Evolutionary conservation across 2,329 filamentous ascomycete species (phyloP).

Genomic region (Paecilomyces variotii): DNA sequence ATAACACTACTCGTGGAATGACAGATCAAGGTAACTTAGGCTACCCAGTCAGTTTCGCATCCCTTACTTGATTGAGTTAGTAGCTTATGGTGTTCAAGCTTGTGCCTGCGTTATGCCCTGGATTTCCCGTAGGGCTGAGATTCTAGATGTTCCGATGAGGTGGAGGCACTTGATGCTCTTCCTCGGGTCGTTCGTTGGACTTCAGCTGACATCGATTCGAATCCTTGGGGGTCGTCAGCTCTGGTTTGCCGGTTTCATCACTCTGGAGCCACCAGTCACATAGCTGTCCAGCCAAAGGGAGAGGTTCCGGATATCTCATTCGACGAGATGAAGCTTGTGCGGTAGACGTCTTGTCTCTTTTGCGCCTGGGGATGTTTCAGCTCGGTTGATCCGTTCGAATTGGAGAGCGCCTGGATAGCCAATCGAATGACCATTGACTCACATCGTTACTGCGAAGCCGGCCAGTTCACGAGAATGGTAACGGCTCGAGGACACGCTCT

Average conservation of each 20-base stretch:
- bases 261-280: neutral
- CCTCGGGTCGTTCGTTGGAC: neutral
- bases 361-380: neutral
- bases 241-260: neutral
- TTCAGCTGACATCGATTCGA: neutral
- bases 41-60: neutral
- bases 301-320: neutral
- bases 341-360: neutral
- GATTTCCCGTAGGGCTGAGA: neutral
- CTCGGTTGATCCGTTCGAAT: neutral
- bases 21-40: neutral
- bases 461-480: neutral
- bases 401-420: neutral
- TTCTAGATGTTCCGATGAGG: neutral
- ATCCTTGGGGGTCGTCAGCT: neutral
- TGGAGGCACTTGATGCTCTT: neutral
- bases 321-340: neutral
- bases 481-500: neutral
- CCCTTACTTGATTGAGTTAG: neutral
- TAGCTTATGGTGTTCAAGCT: neutral
- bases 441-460: neutral
- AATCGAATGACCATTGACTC: neutral
- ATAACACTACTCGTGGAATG: neutral
- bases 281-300: neutral
- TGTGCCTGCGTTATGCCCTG: neutral